phyloP scores from a whole-genome alignment of 2,329 filamentous ascomycete genomes.

The Aspergillus sp. region DNA sequence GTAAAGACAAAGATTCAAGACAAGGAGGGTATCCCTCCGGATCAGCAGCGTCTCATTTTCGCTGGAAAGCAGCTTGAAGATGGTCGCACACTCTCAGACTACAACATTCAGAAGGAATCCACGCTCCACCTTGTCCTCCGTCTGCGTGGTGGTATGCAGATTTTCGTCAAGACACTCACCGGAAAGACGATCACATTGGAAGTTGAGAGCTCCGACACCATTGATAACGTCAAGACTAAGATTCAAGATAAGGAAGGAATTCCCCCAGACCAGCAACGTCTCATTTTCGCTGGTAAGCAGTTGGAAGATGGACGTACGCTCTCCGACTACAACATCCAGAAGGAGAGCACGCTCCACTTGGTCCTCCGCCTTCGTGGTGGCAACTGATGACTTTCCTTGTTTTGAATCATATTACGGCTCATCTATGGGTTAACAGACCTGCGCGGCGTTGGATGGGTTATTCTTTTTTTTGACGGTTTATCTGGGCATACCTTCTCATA shows the following conservation, averaged over 20 bases:
- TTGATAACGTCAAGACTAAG: conserved; percentile 73
- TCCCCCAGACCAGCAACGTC: conserved; percentile 70
- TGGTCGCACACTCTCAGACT: conserved; percentile 86
- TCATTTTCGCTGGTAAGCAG: conserved; percentile 74
- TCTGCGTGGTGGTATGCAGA: conserved; percentile 82
- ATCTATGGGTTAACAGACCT: conserved; percentile 37
- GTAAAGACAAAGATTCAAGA: conserved; percentile 89
- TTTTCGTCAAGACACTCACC: conserved; percentile 83
- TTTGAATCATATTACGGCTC: conserved; percentile 27
- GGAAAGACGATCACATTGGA: conserved; percentile 73
- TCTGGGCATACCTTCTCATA: conserved; percentile 29
- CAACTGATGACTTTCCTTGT: conserved; percentile 36
- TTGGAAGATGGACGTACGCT: conserved; percentile 56
- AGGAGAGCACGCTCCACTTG: conserved; percentile 68
- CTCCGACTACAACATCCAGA: conserved; percentile 61
- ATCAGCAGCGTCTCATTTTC: conserved; percentile 93
- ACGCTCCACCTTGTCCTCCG: conserved; percentile 81
- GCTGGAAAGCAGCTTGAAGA: conserved; percentile 94
- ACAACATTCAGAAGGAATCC: conserved; percentile 95
- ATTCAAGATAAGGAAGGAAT: conserved; percentile 84
- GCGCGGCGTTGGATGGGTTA: conserved; percentile 45
- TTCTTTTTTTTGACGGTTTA: conserved; percentile 28
- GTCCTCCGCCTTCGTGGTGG: conserved; percentile 54
- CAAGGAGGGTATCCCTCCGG: conserved; percentile 85
- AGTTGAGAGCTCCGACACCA: conserved; percentile 70